Base-by-base conservation (phyloP, 495 filamentous ascomycete species). In the Penicillium tannophilum region DNA sequence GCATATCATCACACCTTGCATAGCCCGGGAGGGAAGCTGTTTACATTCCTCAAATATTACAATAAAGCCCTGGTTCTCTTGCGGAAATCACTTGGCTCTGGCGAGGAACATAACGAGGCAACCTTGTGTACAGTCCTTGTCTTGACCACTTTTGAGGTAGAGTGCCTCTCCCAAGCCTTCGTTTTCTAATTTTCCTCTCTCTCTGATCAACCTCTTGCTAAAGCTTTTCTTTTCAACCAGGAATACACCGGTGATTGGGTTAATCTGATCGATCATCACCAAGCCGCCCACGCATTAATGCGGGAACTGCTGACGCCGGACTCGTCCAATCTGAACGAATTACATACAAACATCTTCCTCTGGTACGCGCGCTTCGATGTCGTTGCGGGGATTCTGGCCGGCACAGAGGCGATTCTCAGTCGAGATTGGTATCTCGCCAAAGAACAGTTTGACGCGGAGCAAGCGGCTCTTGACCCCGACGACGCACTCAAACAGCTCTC, bases 241-340 rank as follows among this genome's bases (percentile, higher is more conserved):
- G 94, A 97, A 75, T 94, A 90, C 64, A 82, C 97, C 55, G 94
- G 94, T 9, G 94, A 98, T 67, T 97, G 90, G 90, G 84, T 91
- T 52, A 97, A 93, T 65, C 79, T 97, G 44, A 84, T 93, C 67
- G 89, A 91, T 33, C 94, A 98, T 72, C 92, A 97, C 71, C 93
- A 87, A 72, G 94, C 93, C 6, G 93, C 94, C 1, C 84, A 90
- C 65, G 83, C 90, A 52, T 82, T 98, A 60, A 78, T 98, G 44
- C 89, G 82, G 4, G 81, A 89, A 60, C 70, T 97, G 1, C 89
- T 89, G 60, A 91, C 88, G 1, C 91, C 92, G 2, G 78, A 92
- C 55, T 87, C 89, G 0, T 86, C 90, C 23, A 88, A 88, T 74
- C 76, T 88, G 60, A 84, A 84, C 31, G 78, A 87, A 30, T 79